Conservation (phyloP, 2,329 filamentous ascomycete genomes). For the Aspergillus fumigatiaffinis region DNA sequence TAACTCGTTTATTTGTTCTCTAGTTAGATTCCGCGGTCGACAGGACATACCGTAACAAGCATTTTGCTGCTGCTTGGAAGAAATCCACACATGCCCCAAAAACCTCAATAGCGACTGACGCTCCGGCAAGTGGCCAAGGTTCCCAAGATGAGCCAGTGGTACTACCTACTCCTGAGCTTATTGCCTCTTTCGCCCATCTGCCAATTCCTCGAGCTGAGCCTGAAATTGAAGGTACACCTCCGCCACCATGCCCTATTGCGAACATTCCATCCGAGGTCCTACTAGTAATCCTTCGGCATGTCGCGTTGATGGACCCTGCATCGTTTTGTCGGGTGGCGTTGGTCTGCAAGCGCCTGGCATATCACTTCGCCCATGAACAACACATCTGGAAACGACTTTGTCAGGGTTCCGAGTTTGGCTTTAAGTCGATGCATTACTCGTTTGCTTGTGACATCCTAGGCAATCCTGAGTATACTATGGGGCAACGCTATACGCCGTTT, state of each 20-base stretch:
- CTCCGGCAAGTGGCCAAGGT: slow-evolving; percentile 54
- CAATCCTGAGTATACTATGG: slow-evolving; percentile 30
- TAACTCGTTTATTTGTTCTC: slow-evolving; percentile 17
- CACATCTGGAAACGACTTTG: slow-evolving; percentile 79
- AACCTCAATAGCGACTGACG: slow-evolving; percentile 42
- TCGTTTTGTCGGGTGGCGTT: slow-evolving; percentile 70
- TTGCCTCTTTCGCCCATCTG: slow-evolving; percentile 68
- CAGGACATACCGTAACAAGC: slow-evolving; percentile 81
- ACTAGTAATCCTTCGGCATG: slow-evolving; percentile 69
- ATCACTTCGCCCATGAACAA: slow-evolving; percentile 77
- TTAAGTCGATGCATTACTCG: slow-evolving; percentile 76
- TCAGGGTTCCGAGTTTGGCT: slow-evolving; percentile 68
- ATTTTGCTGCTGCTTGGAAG: slow-evolving; percentile 69
- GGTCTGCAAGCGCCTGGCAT: slow-evolving; percentile 85
- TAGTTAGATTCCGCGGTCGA: slow-evolving; percentile 84
- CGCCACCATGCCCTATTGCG: slow-evolving; percentile 51
- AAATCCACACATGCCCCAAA: slow-evolving; percentile 44
- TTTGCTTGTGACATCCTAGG: slow-evolving; percentile 62
- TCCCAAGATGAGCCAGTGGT: slow-evolving; percentile 49
- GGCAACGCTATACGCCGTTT: slow-evolving; percentile 33
- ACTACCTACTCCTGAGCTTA: slow-evolving; percentile 62
- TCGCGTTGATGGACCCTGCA: slow-evolving; percentile 71
- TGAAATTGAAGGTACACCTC: not conserved
- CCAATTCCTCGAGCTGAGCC: slow-evolving; percentile 66
- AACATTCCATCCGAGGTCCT: slow-evolving; percentile 79